phyloP scores from a whole-genome alignment of 768 basidiomycete genomes.

The Amanita rubescens region DNA sequence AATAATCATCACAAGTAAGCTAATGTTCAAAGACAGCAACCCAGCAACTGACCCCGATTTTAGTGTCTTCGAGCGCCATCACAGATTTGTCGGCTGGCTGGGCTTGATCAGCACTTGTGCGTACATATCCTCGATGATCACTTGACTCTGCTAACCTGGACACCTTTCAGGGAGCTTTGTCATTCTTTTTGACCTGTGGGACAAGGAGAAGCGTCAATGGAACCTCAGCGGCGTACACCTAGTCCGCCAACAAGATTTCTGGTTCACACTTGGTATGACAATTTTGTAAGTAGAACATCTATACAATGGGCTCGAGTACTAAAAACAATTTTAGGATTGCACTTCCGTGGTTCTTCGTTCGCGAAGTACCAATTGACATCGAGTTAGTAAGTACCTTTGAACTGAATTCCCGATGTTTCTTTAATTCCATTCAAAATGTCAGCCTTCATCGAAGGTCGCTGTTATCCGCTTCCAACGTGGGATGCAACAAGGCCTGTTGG shows the following conservation, averaged over 20 bases:
- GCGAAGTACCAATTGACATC: slow-evolving; percentile 66
- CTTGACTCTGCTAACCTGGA: background rate
- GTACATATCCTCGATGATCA: slow-evolving; percentile 5
- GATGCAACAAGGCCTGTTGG: slow-evolving; percentile 78
- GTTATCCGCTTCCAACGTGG: slow-evolving; percentile 74
- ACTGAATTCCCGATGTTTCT: background rate
- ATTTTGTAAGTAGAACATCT: slow-evolving; percentile 42
- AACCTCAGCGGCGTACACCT: slow-evolving; percentile 45
- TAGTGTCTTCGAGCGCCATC: slow-evolving; percentile 74
- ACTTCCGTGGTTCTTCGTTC: slow-evolving; percentile 70
- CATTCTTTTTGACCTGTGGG: slow-evolving; percentile 57
- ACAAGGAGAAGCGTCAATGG: slow-evolving; percentile 49
- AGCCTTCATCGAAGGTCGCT: slow-evolving; percentile 78
- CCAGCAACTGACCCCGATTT: background rate
- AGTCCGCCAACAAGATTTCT: slow-evolving; percentile 66
- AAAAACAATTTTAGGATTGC: slow-evolving; percentile 38
- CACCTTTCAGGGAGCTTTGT: slow-evolving; percentile 49
- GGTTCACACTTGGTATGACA: slow-evolving; percentile 71
- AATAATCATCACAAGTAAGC: slow-evolving; percentile 76
- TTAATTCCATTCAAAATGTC: slow-evolving; percentile 3
- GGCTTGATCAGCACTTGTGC: slow-evolving; percentile 44
- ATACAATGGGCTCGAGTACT: background rate
- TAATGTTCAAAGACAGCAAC: background rate
- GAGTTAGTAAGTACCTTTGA: slow-evolving; percentile 48
- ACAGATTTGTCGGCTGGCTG: slow-evolving; percentile 74